Conservation (phyloP, 2,329 filamentous ascomycete species). For the Alternaria tenuissima region DNA sequence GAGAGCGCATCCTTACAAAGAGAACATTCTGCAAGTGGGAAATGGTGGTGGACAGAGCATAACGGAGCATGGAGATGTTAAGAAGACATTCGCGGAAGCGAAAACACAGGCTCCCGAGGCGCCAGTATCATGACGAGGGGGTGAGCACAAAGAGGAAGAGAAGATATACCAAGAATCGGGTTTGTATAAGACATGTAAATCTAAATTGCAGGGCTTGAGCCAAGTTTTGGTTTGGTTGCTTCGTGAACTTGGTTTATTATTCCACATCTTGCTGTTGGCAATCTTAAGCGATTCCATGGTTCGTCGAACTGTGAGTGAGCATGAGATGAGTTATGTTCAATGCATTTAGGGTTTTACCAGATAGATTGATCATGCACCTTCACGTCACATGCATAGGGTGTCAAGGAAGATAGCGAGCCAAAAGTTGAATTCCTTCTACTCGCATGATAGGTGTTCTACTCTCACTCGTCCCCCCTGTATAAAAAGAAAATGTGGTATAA, state of each 20-base stretch:
- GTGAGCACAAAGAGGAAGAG: background rate
- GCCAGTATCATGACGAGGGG: conserved; percentile 28
- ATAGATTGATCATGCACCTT: background rate
- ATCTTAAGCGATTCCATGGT: background rate
- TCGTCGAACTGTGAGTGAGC: background rate
- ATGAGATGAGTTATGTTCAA: background rate
- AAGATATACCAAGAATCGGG: background rate
- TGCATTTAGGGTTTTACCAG: background rate
- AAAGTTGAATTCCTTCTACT: conserved; percentile 2
- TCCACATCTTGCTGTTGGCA: background rate
- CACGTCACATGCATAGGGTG: background rate
- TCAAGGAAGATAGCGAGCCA: background rate
- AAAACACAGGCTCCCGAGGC: conserved; percentile 25
- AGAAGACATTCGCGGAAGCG: conserved; percentile 44
- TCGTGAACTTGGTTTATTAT: background rate
- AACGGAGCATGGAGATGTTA: conserved; percentile 48
- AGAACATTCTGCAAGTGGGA: conserved; percentile 80
- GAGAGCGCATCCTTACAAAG: conserved; percentile 87
- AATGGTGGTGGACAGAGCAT: conserved; percentile 45
- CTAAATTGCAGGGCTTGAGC: background rate
- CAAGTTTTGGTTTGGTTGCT: background rate
- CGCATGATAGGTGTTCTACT: conserved; percentile 20
- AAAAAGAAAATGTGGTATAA: conserved; percentile 34
- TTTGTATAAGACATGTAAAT: conserved; percentile 5
- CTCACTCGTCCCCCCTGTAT: conserved; percentile 19